Conservation (phyloP, 495 filamentous ascomycete species). For the Copromyces sp. region DNA sequence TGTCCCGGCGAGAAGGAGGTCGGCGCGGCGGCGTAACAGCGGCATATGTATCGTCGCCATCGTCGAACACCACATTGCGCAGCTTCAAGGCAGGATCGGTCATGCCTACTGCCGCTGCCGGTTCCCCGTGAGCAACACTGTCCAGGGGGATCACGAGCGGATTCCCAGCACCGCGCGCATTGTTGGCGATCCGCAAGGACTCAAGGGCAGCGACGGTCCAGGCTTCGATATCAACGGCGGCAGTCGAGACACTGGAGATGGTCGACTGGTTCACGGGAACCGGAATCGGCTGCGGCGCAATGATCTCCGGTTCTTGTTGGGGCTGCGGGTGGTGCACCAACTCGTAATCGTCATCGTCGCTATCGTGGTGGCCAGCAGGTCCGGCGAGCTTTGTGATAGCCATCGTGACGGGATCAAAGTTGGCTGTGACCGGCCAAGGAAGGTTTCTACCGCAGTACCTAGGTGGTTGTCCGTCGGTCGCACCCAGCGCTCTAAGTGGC, state of each 20-base stretch:
- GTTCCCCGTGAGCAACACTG: slow-evolving; percentile 6
- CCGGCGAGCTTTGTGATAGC: slow-evolving; percentile 2
- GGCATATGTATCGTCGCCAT: slow-evolving; percentile 2
- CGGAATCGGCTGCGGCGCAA: not conserved
- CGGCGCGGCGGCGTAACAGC: slow-evolving; percentile 24
- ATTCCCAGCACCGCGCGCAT: slow-evolving; percentile 31
- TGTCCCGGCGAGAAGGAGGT: slow-evolving; percentile 33
- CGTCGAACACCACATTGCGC: slow-evolving; percentile 8
- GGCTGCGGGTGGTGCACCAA: slow-evolving; percentile 4
- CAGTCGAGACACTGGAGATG: slow-evolving; percentile 22
- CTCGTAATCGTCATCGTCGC: slow-evolving; percentile 8
- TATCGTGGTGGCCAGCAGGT: slow-evolving; percentile 5
- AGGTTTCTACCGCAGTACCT: not conserved
- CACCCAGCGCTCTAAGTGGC: not conserved
- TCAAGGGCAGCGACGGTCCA: slow-evolving; percentile 41
- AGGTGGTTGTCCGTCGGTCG: not conserved
- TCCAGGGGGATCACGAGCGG: slow-evolving; percentile 41
- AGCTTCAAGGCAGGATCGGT: slow-evolving; percentile 12
- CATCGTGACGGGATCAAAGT: not conserved
- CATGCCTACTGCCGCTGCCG: not conserved
- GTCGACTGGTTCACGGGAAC: slow-evolving; percentile 16
- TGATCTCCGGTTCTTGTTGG: not conserved
- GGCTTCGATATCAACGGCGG: slow-evolving; percentile 35
- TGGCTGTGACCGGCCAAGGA: not conserved
- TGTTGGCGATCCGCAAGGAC: slow-evolving; percentile 37